phyloP scores from a whole-genome alignment of 2,329 filamentous ascomycete genomes.

The Calonectria hawksworthii region DNA sequence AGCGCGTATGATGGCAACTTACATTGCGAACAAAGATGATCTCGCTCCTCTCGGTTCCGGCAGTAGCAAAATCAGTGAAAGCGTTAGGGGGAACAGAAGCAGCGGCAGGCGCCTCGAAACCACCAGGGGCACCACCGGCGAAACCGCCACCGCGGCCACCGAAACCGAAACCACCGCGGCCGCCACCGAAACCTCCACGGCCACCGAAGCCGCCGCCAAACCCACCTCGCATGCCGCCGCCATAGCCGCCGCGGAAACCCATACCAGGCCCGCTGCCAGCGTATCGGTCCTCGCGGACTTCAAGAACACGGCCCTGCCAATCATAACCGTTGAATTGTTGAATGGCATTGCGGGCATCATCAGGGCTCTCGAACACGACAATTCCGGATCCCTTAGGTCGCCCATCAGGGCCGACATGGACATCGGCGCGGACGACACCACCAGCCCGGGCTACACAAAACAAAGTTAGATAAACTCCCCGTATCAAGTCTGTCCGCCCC shows the following conservation, averaged over 20 bases:
- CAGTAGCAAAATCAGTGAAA: slow-evolving; percentile 93
- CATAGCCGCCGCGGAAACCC: slow-evolving; percentile 72
- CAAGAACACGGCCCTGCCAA: slow-evolving; percentile 93
- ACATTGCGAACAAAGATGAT: slow-evolving; percentile 98
- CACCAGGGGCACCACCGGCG: slow-evolving; percentile 48
- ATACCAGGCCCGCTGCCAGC: slow-evolving; percentile 72
- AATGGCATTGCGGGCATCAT: slow-evolving; percentile 96
- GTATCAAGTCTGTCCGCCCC: slow-evolving; percentile 8
- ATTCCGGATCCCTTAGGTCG: slow-evolving; percentile 97
- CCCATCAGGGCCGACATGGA: slow-evolving; percentile 91
- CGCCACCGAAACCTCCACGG: slow-evolving; percentile 65
- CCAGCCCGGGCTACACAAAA: slow-evolving; percentile 68
- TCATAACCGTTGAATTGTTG: slow-evolving; percentile 99
- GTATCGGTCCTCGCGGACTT: slow-evolving; percentile 97
- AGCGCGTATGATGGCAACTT: slow-evolving; percentile 58
- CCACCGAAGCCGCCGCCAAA: slow-evolving; percentile 70
- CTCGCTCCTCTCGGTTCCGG: slow-evolving; percentile 85
- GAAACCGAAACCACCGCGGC: slow-evolving; percentile 69
- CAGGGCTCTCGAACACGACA: slow-evolving; percentile 93
- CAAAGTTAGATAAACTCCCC: slow-evolving; percentile 25
- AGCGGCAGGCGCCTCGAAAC: slow-evolving; percentile 63
- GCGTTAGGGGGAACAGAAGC: slow-evolving; percentile 79
- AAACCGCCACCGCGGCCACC: slow-evolving; percentile 40
- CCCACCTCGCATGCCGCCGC: slow-evolving; percentile 70
- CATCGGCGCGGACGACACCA: slow-evolving; percentile 92